These are phyloP conservation scores for Azolla pinnata DNA, from an alignment of 75 land plant genomes.

Conservation along the genomic window DNA sequence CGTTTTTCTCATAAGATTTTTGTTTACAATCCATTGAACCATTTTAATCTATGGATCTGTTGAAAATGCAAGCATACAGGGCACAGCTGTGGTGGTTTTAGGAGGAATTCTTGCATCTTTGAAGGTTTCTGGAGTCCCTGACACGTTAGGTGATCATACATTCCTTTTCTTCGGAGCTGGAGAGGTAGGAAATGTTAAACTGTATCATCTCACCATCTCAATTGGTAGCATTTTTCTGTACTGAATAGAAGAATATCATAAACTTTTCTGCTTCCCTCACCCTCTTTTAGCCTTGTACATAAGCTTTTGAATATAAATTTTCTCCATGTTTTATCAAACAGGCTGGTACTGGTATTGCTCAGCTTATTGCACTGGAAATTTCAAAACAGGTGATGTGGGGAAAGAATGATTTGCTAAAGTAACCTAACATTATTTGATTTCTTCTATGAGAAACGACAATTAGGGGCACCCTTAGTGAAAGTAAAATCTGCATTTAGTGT, in stretches of 20 bases:
- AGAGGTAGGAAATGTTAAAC: constrained; percentile 36
- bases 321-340: constrained; percentile 5
- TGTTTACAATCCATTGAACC: too few species aligned
- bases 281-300: too few species aligned
- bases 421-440: background rate
- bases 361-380: constrained; percentile 27
- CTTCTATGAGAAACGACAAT: background rate
- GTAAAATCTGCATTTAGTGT: too few species aligned
- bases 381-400: constrained; percentile 18
- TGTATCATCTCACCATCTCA: background rate
- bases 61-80: constrained; percentile 35
- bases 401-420: too few species aligned
- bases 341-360: constrained; percentile 38
- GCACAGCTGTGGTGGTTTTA: constrained; percentile 93
- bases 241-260: background rate
- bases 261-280: background rate
- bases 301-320: too few species aligned
- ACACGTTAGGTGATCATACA: constrained; percentile 77
- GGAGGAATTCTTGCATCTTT: constrained; percentile 73
- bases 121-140: constrained; percentile 63
- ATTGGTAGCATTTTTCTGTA: background rate
- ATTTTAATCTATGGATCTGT: too few species aligned
- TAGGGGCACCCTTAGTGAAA: too few species aligned
- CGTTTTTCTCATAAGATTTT: background rate
- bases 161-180: constrained; percentile 97